Percentiles rank a stretch among this genome's conserved stretches.
phyloP scores from a whole-genome alignment of 2,329 filamentous ascomycete genomes.

The Lecanicillium sp. region DNA sequence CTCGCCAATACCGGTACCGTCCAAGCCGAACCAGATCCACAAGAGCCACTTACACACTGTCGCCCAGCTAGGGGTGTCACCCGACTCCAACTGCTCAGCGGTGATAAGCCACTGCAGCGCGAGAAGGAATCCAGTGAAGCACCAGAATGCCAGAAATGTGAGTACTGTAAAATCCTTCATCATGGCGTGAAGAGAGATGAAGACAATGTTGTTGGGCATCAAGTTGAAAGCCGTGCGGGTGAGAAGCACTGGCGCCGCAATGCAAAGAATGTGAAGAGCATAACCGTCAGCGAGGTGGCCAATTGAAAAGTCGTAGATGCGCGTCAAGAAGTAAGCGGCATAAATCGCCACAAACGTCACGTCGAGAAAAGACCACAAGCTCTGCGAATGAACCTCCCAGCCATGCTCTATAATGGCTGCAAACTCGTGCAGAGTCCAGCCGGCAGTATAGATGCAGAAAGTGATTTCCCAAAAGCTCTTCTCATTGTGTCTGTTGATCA shows the following conservation, averaged over 20 bases:
- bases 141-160: constrained; percentile 58
- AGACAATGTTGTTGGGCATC: constrained; percentile 68
- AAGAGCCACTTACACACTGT: constrained; percentile 71
- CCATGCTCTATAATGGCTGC: constrained; percentile 59
- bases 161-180: constrained; percentile 64
- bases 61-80: constrained; percentile 28
- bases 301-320: constrained; percentile 46
- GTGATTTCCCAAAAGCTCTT: constrained; percentile 47
- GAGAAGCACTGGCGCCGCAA: constrained; percentile 61
- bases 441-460: constrained; percentile 57
- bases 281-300: constrained; percentile 40
- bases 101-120: constrained; percentile 57
- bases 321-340: constrained; percentile 50
- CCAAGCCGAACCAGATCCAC: constrained; percentile 73
- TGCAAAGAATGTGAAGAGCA: constrained; percentile 57
- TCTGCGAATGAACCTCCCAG: constrained; percentile 64
- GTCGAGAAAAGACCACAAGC: constrained; percentile 68
- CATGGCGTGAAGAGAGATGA: constrained; percentile 67
- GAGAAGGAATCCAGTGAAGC: constrained; percentile 64
- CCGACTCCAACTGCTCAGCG: constrained; percentile 16
- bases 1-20: constrained; percentile 48
- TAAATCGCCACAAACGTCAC: constrained; percentile 61
- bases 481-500: constrained; percentile 46
- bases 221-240: constrained; percentile 66
- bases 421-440: constrained; percentile 61